Conservation (phyloP, 805 yeast species). For the Wickerhamomyces queroliae region DNA sequence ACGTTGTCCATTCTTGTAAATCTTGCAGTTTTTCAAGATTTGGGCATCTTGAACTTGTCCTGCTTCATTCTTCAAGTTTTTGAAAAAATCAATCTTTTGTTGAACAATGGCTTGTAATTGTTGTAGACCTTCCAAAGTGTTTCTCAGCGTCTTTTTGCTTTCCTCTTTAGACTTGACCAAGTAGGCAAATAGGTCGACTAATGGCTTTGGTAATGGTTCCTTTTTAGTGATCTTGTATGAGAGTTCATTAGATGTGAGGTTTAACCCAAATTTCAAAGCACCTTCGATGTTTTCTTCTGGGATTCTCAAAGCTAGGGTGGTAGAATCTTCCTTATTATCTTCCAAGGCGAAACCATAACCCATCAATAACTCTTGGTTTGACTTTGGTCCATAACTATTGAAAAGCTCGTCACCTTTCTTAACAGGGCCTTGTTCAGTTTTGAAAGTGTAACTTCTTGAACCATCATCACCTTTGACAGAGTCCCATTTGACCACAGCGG, state of each 20-base stretch:
- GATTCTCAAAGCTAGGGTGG: constrained; percentile 57
- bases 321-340: constrained; percentile 50
- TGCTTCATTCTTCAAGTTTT: constrained; percentile 23
- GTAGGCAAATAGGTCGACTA: constrained; percentile 49
- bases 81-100: constrained; percentile 40
- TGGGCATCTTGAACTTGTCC: constrained; percentile 16
- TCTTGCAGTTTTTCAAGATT: constrained; percentile 30
- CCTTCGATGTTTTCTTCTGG: constrained; percentile 23
- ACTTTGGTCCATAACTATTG: constrained; percentile 85
- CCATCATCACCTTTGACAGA: constrained; percentile 10
- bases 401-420: constrained; percentile 44
- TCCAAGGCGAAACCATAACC: constrained; percentile 76
- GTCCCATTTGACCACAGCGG: constrained; percentile 60
- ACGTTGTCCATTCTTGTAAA: constrained; percentile 45
- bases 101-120: constrained; percentile 46
- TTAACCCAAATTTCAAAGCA: constrained; percentile 31
- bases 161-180: constrained; percentile 49
- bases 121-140: constrained; percentile 55
- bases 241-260: constrained; percentile 34
- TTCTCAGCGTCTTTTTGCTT: constrained; percentile 38
- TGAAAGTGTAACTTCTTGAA: constrained; percentile 33
- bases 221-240: constrained; percentile 32
- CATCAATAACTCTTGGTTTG: constrained; percentile 75
- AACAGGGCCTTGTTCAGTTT: constrained; percentile 27
- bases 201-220: constrained; percentile 34